Percentiles rank a stretch among this genome's conserved stretches.
phyloP scores from a whole-genome alignment of 352 stramenopile genomes.

The Nannochloropsis limnetica region DNA sequence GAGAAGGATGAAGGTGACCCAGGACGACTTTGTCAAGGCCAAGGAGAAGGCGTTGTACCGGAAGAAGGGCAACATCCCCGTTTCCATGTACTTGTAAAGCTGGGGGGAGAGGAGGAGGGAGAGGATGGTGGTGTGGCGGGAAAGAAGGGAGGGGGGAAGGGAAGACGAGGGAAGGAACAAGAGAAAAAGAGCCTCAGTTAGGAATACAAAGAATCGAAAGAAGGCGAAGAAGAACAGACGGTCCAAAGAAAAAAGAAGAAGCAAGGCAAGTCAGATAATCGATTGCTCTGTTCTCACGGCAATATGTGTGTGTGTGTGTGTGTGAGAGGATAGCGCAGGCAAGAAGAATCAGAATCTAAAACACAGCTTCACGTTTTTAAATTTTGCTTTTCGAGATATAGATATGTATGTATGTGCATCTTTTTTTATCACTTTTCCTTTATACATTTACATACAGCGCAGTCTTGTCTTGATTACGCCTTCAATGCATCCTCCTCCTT shows the following conservation, averaged over 20 bases:
- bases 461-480: not conserved
- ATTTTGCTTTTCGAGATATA: not conserved
- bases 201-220: not conserved
- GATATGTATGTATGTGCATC: not conserved
- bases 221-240: not conserved
- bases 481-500: not conserved
- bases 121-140: not conserved
- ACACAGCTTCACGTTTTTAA: not conserved
- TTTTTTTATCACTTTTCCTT: not conserved
- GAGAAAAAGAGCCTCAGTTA: not conserved
- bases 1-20: conserved; percentile 97
- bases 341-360: not conserved
- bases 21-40: conserved; percentile 99
- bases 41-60: conserved; percentile 99
- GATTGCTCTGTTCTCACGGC: not conserved
- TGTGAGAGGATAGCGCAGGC: not conserved
- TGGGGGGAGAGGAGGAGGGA: conserved; percentile 17
- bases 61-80: conserved; percentile 99
- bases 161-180: not conserved
- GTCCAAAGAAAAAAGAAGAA: not conserved
- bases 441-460: not conserved
- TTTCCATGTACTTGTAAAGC: conserved; percentile 93
- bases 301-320: not conserved
- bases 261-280: not conserved
- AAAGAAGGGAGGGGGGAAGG: not conserved